Conservation (phyloP, 805 yeast species). For the Yarrowia porcina region DNA sequence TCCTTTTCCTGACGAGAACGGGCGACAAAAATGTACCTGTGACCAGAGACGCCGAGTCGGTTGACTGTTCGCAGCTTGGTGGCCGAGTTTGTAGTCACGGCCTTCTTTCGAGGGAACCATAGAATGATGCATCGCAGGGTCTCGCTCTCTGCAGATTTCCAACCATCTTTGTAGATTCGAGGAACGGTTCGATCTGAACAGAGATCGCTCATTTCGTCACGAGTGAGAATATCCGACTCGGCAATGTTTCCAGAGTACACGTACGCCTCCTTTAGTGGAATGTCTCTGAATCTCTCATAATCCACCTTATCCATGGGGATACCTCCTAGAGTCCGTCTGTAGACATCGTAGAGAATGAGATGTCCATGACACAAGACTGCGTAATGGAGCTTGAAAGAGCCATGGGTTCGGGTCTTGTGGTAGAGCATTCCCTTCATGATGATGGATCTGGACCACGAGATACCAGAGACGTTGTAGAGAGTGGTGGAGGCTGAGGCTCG, state of each 20-base stretch:
- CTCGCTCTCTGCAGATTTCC: conserved; percentile 79
- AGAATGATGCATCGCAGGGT: conserved; percentile 71
- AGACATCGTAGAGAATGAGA: conserved; percentile 54
- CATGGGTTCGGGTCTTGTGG: conserved; percentile 65
- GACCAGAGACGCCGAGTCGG: conserved; percentile 64
- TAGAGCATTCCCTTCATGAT: conserved; percentile 64
- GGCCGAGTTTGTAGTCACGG: conserved; percentile 20
- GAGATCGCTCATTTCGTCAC: conserved; percentile 40
- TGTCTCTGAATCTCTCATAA: conserved; percentile 52
- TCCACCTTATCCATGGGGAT: conserved; percentile 48
- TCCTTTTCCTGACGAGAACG: conserved; percentile 80
- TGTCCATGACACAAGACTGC: conserved; percentile 70
- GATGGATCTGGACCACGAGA: conserved; percentile 58
- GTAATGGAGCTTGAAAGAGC: conserved; percentile 58
- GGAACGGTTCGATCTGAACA: conserved; percentile 53
- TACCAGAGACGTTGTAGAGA: conserved; percentile 53
- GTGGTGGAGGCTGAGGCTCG: conserved; percentile 52
- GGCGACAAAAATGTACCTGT: conserved; percentile 70
- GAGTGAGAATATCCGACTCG: conserved; percentile 50
- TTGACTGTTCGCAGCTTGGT: conserved; percentile 40
- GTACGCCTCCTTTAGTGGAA: conserved; percentile 67
- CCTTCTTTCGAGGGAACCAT: conserved; percentile 71
- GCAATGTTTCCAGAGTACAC: conserved; percentile 69
- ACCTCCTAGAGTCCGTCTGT: conserved; percentile 47
- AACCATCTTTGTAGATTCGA: conserved; percentile 74